A percentile compares a stretch with the other conserved stretches of the same genome.
These are phyloP conservation scores for Piedraia hortae DNA, from an alignment of 2,329 filamentous ascomycete genomes.

Conservation along the genomic window DNA sequence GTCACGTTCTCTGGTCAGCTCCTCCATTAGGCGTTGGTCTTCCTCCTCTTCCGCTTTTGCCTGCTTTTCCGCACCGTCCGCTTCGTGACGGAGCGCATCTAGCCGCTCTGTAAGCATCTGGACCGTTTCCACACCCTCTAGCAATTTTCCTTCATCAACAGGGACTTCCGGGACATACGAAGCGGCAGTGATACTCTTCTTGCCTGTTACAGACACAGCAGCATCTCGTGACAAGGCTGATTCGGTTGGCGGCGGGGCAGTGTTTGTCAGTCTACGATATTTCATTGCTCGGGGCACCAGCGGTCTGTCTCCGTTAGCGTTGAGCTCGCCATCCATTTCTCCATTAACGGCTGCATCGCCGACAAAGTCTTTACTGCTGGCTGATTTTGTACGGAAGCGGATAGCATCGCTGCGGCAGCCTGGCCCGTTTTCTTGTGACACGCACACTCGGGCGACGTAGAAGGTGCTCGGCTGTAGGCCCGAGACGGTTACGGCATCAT, in stretches of 20 bases:
- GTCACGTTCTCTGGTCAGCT: constrained; percentile 48
- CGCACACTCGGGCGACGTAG: constrained; percentile 81
- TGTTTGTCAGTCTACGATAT: constrained; percentile 18
- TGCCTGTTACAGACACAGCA: constrained; percentile 12
- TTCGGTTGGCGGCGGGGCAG: constrained; percentile 34
- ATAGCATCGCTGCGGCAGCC: constrained; percentile 69
- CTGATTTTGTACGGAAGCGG: constrained; percentile 41
- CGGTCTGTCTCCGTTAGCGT: constrained; percentile 21
- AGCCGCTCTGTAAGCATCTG: constrained; percentile 59
- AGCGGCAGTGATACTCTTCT: neutral
- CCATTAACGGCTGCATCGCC: constrained; percentile 7
- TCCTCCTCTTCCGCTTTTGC: constrained; percentile 33
- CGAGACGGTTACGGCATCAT: constrained; percentile 74
- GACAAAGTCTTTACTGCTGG: constrained; percentile 18
- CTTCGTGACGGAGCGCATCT: constrained; percentile 54
- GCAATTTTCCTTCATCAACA: constrained; percentile 15
- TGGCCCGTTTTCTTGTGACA: constrained; percentile 75
- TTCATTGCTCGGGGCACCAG: constrained; percentile 23
- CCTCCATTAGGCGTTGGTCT: constrained; percentile 17
- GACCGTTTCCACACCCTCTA: constrained; percentile 37
- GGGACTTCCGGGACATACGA: constrained; percentile 14
- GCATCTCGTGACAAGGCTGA: constrained; percentile 38
- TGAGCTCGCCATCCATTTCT: constrained; percentile 13
- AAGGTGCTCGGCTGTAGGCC: constrained; percentile 66
- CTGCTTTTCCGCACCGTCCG: constrained; percentile 47